A percentile compares a stretch with the other conserved stretches of the same genome.
Conservation (phyloP, 257 asterid genomes). For the Capsicum baccatum region DNA sequence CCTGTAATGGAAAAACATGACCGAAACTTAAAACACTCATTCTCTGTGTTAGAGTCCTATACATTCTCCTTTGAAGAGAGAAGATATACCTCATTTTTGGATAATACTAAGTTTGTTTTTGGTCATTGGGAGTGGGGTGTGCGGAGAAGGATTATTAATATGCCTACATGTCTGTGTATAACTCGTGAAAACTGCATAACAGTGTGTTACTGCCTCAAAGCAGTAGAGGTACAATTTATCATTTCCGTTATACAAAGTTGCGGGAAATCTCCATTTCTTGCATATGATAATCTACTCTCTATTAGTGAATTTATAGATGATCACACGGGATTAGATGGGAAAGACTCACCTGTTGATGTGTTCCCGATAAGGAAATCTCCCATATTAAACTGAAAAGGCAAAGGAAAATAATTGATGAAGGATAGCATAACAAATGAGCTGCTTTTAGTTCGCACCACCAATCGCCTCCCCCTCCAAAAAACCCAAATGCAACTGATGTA, state of each 20-base stretch:
- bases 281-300: neutral
- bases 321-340: neutral
- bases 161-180: neutral
- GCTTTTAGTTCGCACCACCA: neutral
- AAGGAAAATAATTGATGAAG: slow-evolving; percentile 16
- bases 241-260: neutral
- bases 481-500: neutral
- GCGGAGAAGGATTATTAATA: neutral
- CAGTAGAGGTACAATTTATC: neutral
- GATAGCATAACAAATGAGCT: neutral
- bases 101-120: neutral
- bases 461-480: neutral
- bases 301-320: neutral
- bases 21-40: slow-evolving; percentile 17
- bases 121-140: neutral
- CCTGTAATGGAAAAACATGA: slow-evolving; percentile 50
- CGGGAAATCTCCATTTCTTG: neutral
- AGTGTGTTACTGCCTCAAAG: neutral
- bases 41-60: neutral
- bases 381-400: slow-evolving; percentile 62
- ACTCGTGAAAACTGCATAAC: neutral
- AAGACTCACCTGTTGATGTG: slow-evolving; percentile 68
- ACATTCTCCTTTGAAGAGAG: neutral
- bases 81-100: neutral
- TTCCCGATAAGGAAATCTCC: slow-evolving; percentile 78